phyloP scores from a whole-genome alignment of 306 rosid species.

The Cucumis cinereus region DNA sequence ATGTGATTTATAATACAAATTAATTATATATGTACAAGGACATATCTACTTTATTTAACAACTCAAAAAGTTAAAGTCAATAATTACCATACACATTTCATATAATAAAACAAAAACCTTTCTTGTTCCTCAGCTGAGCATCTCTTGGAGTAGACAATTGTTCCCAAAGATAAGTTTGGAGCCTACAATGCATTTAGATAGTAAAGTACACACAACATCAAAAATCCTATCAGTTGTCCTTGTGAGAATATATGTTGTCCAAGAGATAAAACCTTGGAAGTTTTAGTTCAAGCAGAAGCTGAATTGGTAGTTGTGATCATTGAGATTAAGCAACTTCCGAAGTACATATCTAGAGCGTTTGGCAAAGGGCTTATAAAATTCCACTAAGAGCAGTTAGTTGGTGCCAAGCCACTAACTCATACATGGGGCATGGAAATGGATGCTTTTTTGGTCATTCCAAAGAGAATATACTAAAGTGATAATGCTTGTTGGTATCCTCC shows the following conservation, averaged over 20 bases:
- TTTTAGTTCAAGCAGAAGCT: neutral
- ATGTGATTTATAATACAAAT: neutral
- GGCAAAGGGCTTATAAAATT: neutral
- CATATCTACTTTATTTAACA: neutral
- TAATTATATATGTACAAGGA: neutral
- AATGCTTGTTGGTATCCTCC: neutral
- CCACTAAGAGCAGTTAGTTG: neutral
- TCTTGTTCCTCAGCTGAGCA: slow-evolving; percentile 9
- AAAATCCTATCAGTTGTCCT: neutral
- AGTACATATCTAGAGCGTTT: neutral
- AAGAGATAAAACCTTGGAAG: neutral
- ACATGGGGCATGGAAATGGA: neutral
- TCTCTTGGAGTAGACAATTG: slow-evolving; percentile 9
- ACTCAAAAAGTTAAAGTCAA: neutral
- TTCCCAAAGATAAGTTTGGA: slow-evolving; percentile 4
- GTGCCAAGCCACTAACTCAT: neutral
- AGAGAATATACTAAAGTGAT: neutral
- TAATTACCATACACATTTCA: neutral
- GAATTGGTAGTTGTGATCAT: neutral
- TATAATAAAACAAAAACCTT: neutral
- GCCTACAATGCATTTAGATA: slow-evolving; percentile 1
- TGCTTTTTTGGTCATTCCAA: neutral
- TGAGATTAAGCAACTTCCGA: slow-evolving; percentile 1
- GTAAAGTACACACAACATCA: neutral
- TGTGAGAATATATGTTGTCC: neutral